A percentile compares a stretch with the other conserved stretches of the same genome.
These are phyloP conservation scores for Zygoascus ofunaensis DNA, from an alignment of 805 yeast species.

Conservation along the genomic window DNA sequence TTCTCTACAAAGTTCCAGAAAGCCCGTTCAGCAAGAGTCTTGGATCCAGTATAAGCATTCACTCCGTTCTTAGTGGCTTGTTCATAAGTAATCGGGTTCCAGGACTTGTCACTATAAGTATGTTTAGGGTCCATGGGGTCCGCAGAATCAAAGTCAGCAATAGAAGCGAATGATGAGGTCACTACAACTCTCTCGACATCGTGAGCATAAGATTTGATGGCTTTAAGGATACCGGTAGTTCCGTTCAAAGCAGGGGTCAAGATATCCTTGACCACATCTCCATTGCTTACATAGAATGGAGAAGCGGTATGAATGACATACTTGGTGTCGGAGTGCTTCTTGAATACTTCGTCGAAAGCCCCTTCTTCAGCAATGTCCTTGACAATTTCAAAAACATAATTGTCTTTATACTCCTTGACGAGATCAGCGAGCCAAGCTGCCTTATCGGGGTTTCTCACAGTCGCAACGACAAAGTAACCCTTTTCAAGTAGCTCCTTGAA, in stretches of 20 bases:
- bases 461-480: slow-evolving; percentile 39
- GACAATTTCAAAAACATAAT: slow-evolving; percentile 24
- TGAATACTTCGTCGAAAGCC: slow-evolving; percentile 42
- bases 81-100: slow-evolving; percentile 31
- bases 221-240: slow-evolving; percentile 35
- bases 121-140: slow-evolving; percentile 35
- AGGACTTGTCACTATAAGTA: slow-evolving; percentile 22
- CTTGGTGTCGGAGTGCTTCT: slow-evolving; percentile 30
- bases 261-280: slow-evolving; percentile 34
- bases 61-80: slow-evolving; percentile 11
- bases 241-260: slow-evolving; percentile 43
- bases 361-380: slow-evolving; percentile 27
- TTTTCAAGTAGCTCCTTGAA: slow-evolving; percentile 28
- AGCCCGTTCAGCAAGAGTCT: slow-evolving; percentile 47
- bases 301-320: slow-evolving; percentile 35
- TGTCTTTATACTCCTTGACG: slow-evolving; percentile 10
- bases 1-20: slow-evolving; percentile 47
- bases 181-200: slow-evolving; percentile 37
- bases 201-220: slow-evolving; percentile 32
- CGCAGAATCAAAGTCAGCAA: too few relatives aligned
- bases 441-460: slow-evolving; percentile 38
- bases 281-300: slow-evolving; percentile 27
- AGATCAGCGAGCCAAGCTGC: slow-evolving; percentile 12
- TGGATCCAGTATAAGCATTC: slow-evolving; percentile 34
- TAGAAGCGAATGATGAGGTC: slow-evolving; percentile 35